phyloP scores from a whole-genome alignment of 768 basidiomycete genomes.

The Lepiota brunneoincarnata region DNA sequence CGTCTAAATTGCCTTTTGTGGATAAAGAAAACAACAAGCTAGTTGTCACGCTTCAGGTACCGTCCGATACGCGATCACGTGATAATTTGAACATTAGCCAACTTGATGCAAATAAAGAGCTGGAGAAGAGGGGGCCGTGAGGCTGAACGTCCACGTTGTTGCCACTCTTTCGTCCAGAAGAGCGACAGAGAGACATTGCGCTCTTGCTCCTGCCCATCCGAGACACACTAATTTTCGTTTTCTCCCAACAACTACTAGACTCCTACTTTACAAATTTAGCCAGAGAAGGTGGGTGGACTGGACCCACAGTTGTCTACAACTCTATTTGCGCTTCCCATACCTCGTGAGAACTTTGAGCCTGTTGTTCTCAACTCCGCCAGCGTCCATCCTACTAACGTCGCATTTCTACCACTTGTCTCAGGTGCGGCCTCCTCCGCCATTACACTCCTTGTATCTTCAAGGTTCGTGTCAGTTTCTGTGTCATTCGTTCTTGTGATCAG shows the following conservation, averaged over 20 bases:
- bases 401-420: constrained; percentile 24
- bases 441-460: constrained; percentile 54
- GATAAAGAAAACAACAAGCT: constrained; percentile 11
- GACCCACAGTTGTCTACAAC: constrained; percentile 56
- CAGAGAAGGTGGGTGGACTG: constrained; percentile 27
- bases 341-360: constrained; percentile 11
- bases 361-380: constrained; percentile 11
- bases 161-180: constrained; percentile 11
- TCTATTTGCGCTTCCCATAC: constrained; percentile 9
- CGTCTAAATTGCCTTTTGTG: constrained; percentile 7
- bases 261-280: constrained; percentile 18
- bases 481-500: not conserved
- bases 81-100: constrained; percentile 53
- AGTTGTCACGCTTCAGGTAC: too few species aligned
- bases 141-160: constrained; percentile 23
- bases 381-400: constrained; percentile 5
- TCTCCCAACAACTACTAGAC: constrained; percentile 18
- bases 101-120: constrained; percentile 41
- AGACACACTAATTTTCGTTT: constrained; percentile 24
- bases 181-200: not conserved
- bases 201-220: constrained; percentile 11
- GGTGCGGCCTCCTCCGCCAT: constrained; percentile 73
- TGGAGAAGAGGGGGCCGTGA: constrained; percentile 26
- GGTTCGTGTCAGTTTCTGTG: constrained; percentile 33
- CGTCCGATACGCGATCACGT: constrained; percentile 40